Conservation (phyloP, 257 asterid species). For the Solanum etuberosum region DNA sequence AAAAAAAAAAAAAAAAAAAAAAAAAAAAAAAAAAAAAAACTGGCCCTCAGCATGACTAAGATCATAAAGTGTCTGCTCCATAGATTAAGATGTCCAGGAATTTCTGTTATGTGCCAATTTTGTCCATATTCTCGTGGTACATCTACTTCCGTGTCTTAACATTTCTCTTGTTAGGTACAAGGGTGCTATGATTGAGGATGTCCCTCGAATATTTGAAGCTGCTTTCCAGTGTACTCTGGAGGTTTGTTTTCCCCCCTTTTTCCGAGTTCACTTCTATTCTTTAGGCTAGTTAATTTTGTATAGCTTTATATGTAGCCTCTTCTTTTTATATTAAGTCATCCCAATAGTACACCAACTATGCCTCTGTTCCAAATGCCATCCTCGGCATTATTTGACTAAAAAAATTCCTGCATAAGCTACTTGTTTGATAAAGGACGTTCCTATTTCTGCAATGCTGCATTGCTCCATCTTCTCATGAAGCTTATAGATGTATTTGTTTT, state of each 20-base stretch:
- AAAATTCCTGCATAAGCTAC: background rate
- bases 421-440: background rate
- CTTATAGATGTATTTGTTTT: background rate
- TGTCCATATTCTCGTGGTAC: background rate
- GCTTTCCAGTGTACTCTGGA: slow-evolving; percentile 94
- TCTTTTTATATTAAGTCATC: background rate
- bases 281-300: background rate
- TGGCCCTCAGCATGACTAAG: background rate
- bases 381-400: background rate
- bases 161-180: slow-evolving; percentile 46
- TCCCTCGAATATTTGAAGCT: slow-evolving; percentile 94
- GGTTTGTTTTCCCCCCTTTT: slow-evolving; percentile 24
- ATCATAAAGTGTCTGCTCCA: background rate
- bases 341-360: background rate
- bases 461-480: background rate
- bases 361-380: background rate
- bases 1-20: no score
- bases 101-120: background rate
- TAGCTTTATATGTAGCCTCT: background rate
- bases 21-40: no score
- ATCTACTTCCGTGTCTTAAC: background rate
- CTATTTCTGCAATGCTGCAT: background rate
- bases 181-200: slow-evolving; percentile 88
- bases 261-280: background rate
- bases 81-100: background rate